These are phyloP conservation scores for Erythrobasidium hasegawianum DNA, from an alignment of 1,284 basidiomycete species.

Conservation along the genomic window DNA sequence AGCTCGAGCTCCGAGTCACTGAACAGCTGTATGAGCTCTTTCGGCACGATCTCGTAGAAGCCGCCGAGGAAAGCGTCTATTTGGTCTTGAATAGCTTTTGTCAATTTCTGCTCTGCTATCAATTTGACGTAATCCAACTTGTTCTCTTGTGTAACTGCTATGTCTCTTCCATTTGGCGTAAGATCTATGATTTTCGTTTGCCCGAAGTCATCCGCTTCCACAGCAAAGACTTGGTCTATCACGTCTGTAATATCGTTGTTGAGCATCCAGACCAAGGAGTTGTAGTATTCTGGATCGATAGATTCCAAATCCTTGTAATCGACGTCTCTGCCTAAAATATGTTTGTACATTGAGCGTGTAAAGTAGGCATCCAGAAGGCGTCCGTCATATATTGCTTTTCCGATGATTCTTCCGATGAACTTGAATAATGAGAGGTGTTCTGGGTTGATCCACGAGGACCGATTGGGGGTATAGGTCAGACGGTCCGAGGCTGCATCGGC, in stretches of 20 bases:
- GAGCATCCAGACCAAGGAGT: constrained; percentile 83
- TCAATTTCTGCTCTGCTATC: constrained; percentile 83
- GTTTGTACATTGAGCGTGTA: constrained; percentile 87
- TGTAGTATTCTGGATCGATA: constrained; percentile 95
- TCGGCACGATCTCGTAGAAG: constrained; percentile 94
- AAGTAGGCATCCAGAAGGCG: constrained; percentile 97
- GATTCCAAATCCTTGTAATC: constrained; percentile 92
- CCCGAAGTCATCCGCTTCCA: constrained; percentile 91
- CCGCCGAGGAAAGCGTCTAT: constrained; percentile 76
- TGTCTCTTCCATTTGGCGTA: constrained; percentile 73
- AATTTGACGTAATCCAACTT: constrained; percentile 94
- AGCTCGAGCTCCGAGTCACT: constrained; percentile 95
- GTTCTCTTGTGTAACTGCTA: constrained; percentile 90
- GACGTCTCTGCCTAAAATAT: constrained; percentile 82
- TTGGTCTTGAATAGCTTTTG: constrained; percentile 94
- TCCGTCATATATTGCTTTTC: constrained; percentile 92
- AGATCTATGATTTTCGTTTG: constrained; percentile 78
- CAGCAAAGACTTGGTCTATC: constrained; percentile 80
- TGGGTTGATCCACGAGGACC: constrained; percentile 75
- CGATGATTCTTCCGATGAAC: constrained; percentile 95
- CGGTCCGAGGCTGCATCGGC: constrained; percentile 62
- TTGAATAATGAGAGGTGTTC: constrained; percentile 98
- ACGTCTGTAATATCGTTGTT: constrained; percentile 77
- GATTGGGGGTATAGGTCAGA: constrained; percentile 93
- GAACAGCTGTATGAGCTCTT: constrained; percentile 73